phyloP scores from a whole-genome alignment of 257 asterid genomes.

The Nyctanthes arbortristis region DNA sequence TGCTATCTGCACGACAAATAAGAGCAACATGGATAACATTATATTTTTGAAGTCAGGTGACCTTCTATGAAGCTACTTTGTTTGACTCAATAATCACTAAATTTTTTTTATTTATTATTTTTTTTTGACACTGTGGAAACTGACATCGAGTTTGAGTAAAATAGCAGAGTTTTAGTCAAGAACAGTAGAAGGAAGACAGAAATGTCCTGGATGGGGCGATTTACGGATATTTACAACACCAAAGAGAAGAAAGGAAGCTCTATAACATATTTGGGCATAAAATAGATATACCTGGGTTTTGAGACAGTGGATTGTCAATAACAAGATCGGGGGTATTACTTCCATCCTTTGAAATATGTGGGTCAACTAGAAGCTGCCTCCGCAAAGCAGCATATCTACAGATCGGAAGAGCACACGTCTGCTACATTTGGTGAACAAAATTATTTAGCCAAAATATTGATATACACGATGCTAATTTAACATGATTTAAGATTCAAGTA shows the following conservation, averaged over 20 bases:
- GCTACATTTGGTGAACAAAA: neutral
- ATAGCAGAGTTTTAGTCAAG: neutral
- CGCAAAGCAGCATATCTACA: conserved; percentile 85
- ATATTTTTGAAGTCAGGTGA: too few relatives aligned
- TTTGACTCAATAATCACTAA: neutral
- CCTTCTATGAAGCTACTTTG: neutral
- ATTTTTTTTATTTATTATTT: too few relatives aligned
- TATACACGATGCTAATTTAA: too few relatives aligned
- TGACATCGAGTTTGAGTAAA: neutral
- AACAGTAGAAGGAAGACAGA: neutral
- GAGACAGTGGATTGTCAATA: conserved; percentile 94
- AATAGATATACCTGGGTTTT: conserved; percentile 67
- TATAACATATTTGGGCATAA: neutral
- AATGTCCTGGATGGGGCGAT: neutral
- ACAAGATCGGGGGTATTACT: conserved; percentile 68
- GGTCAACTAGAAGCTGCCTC: conserved; percentile 89
- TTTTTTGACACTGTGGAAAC: neutral
- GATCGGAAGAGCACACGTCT: conserved; percentile 7
- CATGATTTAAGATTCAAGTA: too few relatives aligned
- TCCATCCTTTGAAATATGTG: conserved; percentile 76
- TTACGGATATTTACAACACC: neutral
- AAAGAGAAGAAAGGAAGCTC: neutral
- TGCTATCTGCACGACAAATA: conserved; percentile 64
- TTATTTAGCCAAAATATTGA: neutral
- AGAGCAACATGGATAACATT: neutral